Conservation (phyloP, 2,329 filamentous ascomycete species). For the Golovinomyces cichoracearum region DNA sequence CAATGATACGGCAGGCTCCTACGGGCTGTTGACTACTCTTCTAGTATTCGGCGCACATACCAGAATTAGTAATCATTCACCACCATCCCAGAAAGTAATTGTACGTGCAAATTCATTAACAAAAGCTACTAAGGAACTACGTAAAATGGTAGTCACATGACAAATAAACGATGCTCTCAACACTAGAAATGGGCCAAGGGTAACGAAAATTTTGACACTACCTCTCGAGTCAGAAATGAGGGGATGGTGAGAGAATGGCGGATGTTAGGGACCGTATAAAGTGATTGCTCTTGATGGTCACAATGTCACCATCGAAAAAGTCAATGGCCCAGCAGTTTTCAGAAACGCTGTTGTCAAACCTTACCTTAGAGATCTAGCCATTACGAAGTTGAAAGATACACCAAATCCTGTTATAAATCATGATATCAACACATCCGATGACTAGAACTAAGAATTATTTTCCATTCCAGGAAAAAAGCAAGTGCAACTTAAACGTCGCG, state of each 20-base stretch:
- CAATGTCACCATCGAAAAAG: background rate
- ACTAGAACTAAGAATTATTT: background rate
- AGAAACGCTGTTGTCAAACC: background rate
- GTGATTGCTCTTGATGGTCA: background rate
- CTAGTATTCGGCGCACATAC: background rate
- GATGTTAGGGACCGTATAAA: background rate
- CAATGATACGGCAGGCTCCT: constrained; percentile 1
- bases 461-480: background rate
- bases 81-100: background rate
- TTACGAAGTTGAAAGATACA: background rate
- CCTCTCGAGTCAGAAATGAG: background rate
- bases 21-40: background rate
- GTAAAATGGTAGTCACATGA: background rate
- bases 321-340: background rate
- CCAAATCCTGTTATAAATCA: background rate
- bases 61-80: background rate
- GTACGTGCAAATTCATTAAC: background rate
- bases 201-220: background rate
- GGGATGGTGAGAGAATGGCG: background rate
- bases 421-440: background rate
- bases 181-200: background rate
- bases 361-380: background rate
- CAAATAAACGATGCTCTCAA: background rate
- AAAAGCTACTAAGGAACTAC: background rate
- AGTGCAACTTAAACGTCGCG: background rate